phyloP scores from a whole-genome alignment of 1,284 basidiomycete species.

The Ceratobasidium sp. region DNA sequence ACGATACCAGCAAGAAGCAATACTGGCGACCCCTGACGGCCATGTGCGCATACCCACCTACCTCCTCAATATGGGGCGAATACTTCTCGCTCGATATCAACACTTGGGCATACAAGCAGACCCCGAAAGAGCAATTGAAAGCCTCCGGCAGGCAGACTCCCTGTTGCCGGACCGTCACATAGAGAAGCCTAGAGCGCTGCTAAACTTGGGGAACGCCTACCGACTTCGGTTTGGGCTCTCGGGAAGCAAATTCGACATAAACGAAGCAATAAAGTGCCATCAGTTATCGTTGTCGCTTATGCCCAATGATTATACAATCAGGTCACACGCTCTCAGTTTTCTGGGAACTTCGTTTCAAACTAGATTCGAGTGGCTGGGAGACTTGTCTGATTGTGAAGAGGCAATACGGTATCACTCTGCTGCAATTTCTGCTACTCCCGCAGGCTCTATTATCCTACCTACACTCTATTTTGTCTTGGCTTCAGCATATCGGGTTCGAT shows the following conservation, averaged over 20 bases:
- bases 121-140: neutral
- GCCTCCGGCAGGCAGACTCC: neutral
- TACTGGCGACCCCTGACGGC: neutral
- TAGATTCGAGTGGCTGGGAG: neutral
- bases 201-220: neutral
- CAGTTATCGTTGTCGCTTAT: neutral
- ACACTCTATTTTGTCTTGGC: neutral
- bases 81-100: neutral
- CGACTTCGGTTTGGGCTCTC: neutral
- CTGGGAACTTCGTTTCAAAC: neutral
- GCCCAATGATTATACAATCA: neutral
- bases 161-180: neutral
- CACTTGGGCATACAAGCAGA: neutral
- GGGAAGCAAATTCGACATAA: neutral
- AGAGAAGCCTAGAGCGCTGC: neutral
- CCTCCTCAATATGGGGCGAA: neutral
- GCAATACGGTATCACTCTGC: neutral
- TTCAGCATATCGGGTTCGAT: neutral
- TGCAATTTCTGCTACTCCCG: neutral
- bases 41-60: neutral
- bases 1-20: conserved; percentile 11
- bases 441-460: neutral
- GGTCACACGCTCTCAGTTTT: neutral
- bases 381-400: neutral
- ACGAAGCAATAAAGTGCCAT: neutral